Percentiles rank a stretch among this genome's conserved stretches.
phyloP scores from a whole-genome alignment of 1,139 yeast species.

The Wickerhamomyces sp. region DNA sequence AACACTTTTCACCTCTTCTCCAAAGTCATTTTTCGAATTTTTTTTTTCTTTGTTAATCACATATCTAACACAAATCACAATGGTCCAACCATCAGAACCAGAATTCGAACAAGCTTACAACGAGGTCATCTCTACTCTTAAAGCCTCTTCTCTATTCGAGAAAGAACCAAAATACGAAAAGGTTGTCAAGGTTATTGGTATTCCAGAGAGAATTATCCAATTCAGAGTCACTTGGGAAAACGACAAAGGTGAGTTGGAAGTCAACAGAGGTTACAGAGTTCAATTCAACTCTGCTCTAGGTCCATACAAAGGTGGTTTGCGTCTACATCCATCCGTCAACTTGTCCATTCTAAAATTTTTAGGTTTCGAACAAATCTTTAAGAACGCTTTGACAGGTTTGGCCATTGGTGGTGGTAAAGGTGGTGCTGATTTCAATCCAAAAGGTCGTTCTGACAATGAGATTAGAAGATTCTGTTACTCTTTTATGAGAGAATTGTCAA shows the following conservation, averaged over 20 bases:
- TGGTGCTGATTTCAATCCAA: conserved; percentile 97
- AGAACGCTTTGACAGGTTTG: conserved; percentile 95
- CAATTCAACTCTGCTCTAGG: conserved; percentile 98
- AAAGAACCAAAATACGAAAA: conserved; percentile 87
- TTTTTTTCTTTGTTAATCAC: background rate
- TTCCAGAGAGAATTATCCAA: conserved; percentile 94
- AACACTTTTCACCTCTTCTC: too few relatives aligned
- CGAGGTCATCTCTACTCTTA: conserved; percentile 83
- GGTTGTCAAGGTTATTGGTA: conserved; percentile 84
- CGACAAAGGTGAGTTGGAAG: conserved; percentile 86
- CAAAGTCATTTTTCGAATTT: background rate
- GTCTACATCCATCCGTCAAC: conserved; percentile 97
- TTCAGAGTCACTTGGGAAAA: conserved; percentile 98
- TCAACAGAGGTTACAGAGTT: conserved; percentile 96
- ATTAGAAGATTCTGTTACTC: conserved; percentile 95
- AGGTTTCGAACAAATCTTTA: conserved; percentile 98
- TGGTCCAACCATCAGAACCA: conserved; percentile 60
- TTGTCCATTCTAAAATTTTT: conserved; percentile 91
- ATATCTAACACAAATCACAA: conserved; percentile 9
- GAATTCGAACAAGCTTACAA: conserved; percentile 98
- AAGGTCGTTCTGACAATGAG: conserved; percentile 87
- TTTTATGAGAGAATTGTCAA: conserved; percentile 91
- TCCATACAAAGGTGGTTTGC: conserved; percentile 98
- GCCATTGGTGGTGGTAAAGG: conserved; percentile 99
- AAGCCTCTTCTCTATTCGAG: conserved; percentile 85